Evolutionary conservation across 352 stramenopile species (phyloP).

Genomic region (Blastocystis sp.): DNA sequence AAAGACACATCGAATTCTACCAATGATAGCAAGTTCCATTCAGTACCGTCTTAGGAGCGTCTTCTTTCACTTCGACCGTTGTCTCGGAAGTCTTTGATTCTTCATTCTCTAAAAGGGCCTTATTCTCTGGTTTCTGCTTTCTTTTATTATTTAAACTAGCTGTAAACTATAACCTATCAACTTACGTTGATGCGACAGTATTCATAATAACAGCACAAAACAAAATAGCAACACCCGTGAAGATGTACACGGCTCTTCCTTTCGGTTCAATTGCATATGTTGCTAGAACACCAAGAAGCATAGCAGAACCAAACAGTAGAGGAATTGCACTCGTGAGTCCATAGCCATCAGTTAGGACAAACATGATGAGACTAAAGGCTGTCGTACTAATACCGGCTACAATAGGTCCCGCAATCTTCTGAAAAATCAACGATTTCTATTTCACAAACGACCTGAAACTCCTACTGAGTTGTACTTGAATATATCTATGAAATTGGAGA

Average conservation of each 20-base stretch:
- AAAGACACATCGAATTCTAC: slow-evolving; percentile 25
- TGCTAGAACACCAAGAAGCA: slow-evolving; percentile 62
- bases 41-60: background rate
- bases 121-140: background rate
- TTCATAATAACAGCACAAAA: slow-evolving; percentile 56
- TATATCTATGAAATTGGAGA: slow-evolving; percentile 48
- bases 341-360: slow-evolving; percentile 54
- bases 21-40: background rate
- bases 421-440: slow-evolving; percentile 10
- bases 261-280: slow-evolving; percentile 25
- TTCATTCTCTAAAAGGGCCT: slow-evolving; percentile 9
- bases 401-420: slow-evolving; percentile 23
- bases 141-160: slow-evolving; percentile 34
- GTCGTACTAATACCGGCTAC: slow-evolving; percentile 17
- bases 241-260: background rate
- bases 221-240: slow-evolving; percentile 39
- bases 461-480: slow-evolving; percentile 56
- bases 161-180: background rate
- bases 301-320: slow-evolving; percentile 64
- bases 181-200: slow-evolving; percentile 21
- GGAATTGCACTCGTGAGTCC: slow-evolving; percentile 66
- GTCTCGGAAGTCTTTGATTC: background rate
- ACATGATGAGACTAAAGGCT: slow-evolving; percentile 64
- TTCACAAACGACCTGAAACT: background rate
- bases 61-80: background rate